Base-by-base conservation (phyloP, 75 land plant genomes). In the Sequoia sempervirens region DNA sequence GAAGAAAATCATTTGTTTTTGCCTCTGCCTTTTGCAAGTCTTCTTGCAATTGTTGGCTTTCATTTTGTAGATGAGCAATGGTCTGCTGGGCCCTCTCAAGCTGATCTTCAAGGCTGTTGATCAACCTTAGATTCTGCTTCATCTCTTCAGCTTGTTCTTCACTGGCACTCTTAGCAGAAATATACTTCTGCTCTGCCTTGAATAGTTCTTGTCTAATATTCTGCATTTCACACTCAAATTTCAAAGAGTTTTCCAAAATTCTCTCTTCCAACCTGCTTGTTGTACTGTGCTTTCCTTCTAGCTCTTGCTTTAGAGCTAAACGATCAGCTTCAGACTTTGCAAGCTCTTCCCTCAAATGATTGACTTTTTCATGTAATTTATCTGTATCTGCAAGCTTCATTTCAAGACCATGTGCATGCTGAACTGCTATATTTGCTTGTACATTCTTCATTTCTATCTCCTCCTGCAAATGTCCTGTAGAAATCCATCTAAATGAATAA, bases 181-280 rank as follows among this genome's bases (percentile, higher is more conserved):
- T 5, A 74, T 40, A 84, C 72, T 52, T 91, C 50, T 91, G 87
- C 83, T 92, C 92, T 80, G 89, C 52, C 37, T 86, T 56, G 15
- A 84, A 43, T 18, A 89, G 64, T 58, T 92, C 91, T 74, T 91
- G 88, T 84, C 81, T 89, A 84, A 91, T 75, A 80, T 88, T 89
- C 86, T 91, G 91, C 73, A 92, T 89, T 87, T 92, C 94, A 85
- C 86, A 88, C 69, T 91, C 88, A 30, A 84, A 91, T 46, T 91
- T 92, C 41, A 91, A 17, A 64, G 83, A 69, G 46, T 43, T 64
- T 26, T 86, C 85, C 53, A 88, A 89, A 75, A 88, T 18, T 14
- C 85, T 53, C 69, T 82, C 86, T 61, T 91, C 92, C 17, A 91
- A 82, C 79, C 84, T 88, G 68, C 89, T 85, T 73, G 90, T 70